Base-by-base conservation (phyloP, 768 basidiomycete species). In the Phlegmacium glaucopus region DNA sequence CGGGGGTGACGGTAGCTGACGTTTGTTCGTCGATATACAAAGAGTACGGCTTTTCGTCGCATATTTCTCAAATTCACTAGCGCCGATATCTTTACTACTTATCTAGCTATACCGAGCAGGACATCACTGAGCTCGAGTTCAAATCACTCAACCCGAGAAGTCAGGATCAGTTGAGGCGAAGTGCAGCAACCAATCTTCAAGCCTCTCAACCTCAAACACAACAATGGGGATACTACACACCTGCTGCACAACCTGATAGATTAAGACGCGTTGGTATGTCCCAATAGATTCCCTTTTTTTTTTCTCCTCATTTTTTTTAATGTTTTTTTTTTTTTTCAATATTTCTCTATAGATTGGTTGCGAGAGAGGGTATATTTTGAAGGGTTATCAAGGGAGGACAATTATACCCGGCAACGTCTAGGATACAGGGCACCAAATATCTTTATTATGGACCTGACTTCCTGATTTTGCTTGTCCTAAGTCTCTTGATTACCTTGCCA, bases 401-500 rank as follows among this genome's bases (percentile, higher is more conserved):
- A 55, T 7, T 91, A 90, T 54, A 70, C 75, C 2, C 54, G 65
- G 22, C 61, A 70, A 8, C 77, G 87, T 6, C 78, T 92, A 25
- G 90, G 90, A 1, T 92, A 80, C 66, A 76, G 73, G 45, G 90
- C 90, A 3, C 80, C 88, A 6, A 91, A 92, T 59, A 77, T 90
- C 32, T 88, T 88, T 60, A 72, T 90, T 32, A 80, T 91, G 83
- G 74, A 76, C 45, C 52, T 87, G 34, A 70, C 72, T 9, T 64
- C 72, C n/a, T 83, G 62, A 69, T 45, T 41, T 8, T n/a, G n/a
- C n/a, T n/a, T n/a, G n/a, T n/a, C n/a, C n/a, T n/a, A n/a, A n/a
- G n/a, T n/a, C n/a, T n/a, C n/a, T n/a, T n/a, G n/a, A n/a, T n/a
- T n/a, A n/a, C n/a, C n/a, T n/a, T n/a, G n/a, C n/a, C n/a, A n/a